Evolutionary conservation across 305 asterid genomes (phyloP), one percentile per base, ranked within the genome.

Genomic region (Solanum hybrid): DNA sequence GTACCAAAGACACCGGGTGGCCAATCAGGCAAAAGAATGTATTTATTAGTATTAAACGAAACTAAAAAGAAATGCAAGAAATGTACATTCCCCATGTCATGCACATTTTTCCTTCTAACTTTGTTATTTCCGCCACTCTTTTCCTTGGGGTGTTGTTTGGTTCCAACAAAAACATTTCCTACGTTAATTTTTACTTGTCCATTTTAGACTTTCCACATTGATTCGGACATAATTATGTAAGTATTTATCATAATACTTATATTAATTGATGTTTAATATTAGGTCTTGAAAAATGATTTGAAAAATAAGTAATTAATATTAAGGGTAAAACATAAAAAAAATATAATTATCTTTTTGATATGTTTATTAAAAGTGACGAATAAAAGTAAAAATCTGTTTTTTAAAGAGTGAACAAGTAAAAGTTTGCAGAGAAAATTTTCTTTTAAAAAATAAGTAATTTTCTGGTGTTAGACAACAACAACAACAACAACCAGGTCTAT

Each of bases 41-140:
- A 31, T 51, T 41, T 79, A 10, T 79, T 77, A 4, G 12, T 9
- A 17, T 83, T 29, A 83, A 20, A 83, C 36, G 17, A 73, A 76
- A 14, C 17, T 26, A 14, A 31, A 32, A 85, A 85, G 31, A 32
- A 85, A 85, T 11, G 88, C 84, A 81, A 61, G 38, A 65, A 26
- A 29, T 29, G 38, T 92, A 83, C 79, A 6, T 22, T 86, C 51
- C 51, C 91, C 90, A 72, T 90, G 86, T 79, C 88, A 57, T 85
- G 88, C 88, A 45, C 80, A 72, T 75, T 85, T 70, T 26, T 38
- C 72, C 6, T 38, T 31, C n/a, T 73, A 85, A 72, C 90, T 90
- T 93, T 87, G 93, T 87, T 89, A 84, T 88, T 90, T 89, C 90
- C 92, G 93, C 93, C 80, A 41, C 91, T 57, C 82, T 57, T 89